These are phyloP conservation scores for Phoenix roebelenii DNA, from an alignment of 176 grass and related monocot species.

Conservation along the genomic window DNA sequence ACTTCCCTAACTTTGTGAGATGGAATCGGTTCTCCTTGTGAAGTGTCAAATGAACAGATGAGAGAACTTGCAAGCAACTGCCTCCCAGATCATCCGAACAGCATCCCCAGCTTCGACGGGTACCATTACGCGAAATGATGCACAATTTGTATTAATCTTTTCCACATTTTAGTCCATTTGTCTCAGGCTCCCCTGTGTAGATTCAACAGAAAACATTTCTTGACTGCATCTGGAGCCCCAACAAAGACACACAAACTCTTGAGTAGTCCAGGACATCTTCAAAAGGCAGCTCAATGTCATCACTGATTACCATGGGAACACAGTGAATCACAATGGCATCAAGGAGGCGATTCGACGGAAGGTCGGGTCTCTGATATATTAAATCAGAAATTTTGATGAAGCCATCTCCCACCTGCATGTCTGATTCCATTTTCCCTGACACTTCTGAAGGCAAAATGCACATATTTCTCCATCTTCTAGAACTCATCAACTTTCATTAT, in stretches of 20 bases:
- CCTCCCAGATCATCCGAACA: constrained; percentile 74
- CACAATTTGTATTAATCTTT: constrained; percentile 36
- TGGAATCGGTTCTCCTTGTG: constrained; percentile 37
- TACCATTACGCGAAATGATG: constrained; percentile 62
- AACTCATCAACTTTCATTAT: constrained; percentile 33
- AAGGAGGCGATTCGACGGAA: constrained; percentile 74
- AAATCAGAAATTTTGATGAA: constrained; percentile 63
- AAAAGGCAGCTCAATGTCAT: constrained; percentile 73
- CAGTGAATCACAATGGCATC: constrained; percentile 68
- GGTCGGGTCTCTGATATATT: constrained; percentile 53
- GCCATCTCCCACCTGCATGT: constrained; percentile 44
- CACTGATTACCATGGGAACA: constrained; percentile 61
- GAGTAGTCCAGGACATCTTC: constrained; percentile 79
- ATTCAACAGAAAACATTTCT: constrained; percentile 29
- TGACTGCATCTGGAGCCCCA: constrained; percentile 35
- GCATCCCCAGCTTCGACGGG: constrained; percentile 44
- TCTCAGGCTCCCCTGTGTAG: constrained; percentile 25
- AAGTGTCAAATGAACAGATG: constrained; percentile 41
- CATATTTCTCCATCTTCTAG: constrained; percentile 58
- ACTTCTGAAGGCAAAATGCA: constrained; percentile 66
- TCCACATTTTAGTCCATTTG: constrained; percentile 58
- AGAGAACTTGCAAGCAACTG: constrained; percentile 56
- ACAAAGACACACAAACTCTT: constrained; percentile 65
- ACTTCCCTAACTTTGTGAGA: constrained; percentile 19
- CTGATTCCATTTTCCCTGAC: constrained; percentile 61